Percentiles rank a stretch among this genome's conserved stretches.
Conservation (phyloP, 2,329 filamentous ascomycete genomes). For the Stachybotrys elegans region DNA sequence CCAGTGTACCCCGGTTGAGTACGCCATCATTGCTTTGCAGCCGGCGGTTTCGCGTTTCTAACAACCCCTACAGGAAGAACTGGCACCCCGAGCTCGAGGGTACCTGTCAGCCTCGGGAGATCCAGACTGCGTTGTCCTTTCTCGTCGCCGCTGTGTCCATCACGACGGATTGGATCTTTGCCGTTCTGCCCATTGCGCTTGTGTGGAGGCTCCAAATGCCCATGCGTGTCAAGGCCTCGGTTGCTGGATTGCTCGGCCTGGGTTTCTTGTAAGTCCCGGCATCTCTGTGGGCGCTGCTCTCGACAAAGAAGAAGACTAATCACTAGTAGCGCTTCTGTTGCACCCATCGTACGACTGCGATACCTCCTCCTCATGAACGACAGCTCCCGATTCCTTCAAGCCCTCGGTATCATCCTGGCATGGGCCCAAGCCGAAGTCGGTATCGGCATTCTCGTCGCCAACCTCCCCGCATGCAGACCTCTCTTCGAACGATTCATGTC, state of each 20-base stretch:
- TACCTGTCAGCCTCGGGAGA: neutral
- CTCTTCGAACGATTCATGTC: neutral
- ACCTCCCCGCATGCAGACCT: neutral
- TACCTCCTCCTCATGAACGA: neutral
- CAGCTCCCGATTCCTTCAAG: neutral
- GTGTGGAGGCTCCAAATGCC: neutral
- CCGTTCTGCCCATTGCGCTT: neutral
- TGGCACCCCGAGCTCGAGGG: neutral
- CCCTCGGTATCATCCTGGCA: neutral
- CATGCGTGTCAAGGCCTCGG: neutral
- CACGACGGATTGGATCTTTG: neutral
- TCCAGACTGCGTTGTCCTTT: neutral
- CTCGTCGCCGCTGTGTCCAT: neutral
- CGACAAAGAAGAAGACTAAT: neutral
- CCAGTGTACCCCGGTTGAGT: neutral
- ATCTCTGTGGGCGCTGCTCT: neutral
- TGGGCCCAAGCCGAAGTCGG: neutral
- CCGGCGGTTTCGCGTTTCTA: neutral
- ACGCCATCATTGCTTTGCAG: neutral
- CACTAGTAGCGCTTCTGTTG: neutral
- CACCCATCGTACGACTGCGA: neutral
- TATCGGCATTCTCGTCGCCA: neutral
- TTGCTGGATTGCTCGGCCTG: neutral
- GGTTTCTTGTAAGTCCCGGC: neutral
- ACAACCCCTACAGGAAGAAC: neutral